Conservation (phyloP, 2,329 filamentous ascomycete genomes). For the Calonectria fujianensis region DNA sequence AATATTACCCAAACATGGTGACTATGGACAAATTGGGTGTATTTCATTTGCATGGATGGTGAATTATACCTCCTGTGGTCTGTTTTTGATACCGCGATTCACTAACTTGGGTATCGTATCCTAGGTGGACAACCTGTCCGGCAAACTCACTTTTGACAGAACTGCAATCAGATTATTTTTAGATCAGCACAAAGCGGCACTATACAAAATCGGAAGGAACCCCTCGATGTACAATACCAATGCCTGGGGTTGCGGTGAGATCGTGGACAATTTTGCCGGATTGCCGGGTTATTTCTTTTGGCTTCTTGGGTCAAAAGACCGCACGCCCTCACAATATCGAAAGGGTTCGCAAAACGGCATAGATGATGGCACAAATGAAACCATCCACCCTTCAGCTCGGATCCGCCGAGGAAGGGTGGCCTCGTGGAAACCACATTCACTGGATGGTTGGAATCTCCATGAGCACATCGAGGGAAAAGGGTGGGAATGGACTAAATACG, state of each 20-base stretch:
- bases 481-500: background rate
- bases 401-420: background rate
- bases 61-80: background rate
- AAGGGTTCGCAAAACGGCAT: background rate
- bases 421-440: background rate
- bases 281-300: background rate
- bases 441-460: background rate
- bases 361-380: background rate
- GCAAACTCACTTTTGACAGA: background rate
- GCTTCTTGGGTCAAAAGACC: background rate
- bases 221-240: background rate
- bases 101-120: background rate
- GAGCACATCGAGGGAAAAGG: background rate
- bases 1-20: background rate
- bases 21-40: background rate
- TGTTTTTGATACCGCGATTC: background rate
- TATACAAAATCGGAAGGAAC: background rate
- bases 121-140: background rate
- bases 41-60: conserved; percentile 15
- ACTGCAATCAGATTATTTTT: background rate
- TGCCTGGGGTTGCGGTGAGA: background rate
- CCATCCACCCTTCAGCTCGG: background rate
- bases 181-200: background rate
- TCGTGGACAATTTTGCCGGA: background rate
- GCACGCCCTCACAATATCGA: background rate